Percentiles rank a stretch among this genome's conserved stretches.
Evolutionary conservation across 306 rosid species (phyloP).

Genomic region (Dryas octopetala): DNA sequence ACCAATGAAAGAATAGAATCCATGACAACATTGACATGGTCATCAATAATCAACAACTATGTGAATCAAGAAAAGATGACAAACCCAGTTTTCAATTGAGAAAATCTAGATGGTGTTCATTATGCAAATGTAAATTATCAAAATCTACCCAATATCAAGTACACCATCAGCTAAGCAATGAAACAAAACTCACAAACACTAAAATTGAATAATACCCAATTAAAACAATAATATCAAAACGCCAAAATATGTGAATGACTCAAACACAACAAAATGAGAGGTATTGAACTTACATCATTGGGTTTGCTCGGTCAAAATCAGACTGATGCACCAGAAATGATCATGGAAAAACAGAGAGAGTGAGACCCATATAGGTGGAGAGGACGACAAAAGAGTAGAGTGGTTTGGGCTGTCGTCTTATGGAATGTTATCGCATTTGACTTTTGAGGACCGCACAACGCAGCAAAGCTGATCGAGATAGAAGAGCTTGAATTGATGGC

Average conservation of each 20-base stretch:
- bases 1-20: not conserved
- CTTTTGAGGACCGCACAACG: conserved; percentile 13
- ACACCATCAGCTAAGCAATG: not conserved
- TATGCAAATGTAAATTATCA: not conserved
- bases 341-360: not conserved
- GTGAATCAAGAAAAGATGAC: not conserved
- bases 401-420: not conserved
- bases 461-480: conserved; percentile 20
- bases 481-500: not conserved
- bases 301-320: not conserved
- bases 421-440: not conserved
- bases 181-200: not conserved
- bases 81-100: not conserved
- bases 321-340: conserved; percentile 1
- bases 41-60: not conserved
- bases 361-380: not conserved
- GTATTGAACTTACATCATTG: conserved; percentile 26
- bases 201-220: not conserved
- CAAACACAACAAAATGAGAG: not conserved
- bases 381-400: not conserved
- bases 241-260: not conserved
- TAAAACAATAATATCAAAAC: not conserved
- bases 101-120: not conserved
- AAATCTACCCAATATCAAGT: not conserved
- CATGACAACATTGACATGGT: too few relatives aligned